Conservation (phyloP, 2,329 filamentous ascomycete species). For the Epichloe bromicola region DNA sequence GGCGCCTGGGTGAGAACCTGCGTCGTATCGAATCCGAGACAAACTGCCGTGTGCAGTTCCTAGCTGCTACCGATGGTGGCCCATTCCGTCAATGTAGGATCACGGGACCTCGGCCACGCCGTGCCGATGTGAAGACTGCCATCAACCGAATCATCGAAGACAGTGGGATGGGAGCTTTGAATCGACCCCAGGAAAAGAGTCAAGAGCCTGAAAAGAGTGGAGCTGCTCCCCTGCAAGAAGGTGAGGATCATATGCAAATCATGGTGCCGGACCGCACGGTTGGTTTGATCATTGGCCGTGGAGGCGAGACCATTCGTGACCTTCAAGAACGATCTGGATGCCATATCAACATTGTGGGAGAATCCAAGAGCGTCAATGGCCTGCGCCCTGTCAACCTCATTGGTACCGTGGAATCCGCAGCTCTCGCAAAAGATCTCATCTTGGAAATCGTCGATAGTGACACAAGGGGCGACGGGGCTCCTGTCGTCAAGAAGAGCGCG, state of each 20-base stretch:
- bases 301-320: conserved; percentile 85
- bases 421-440: conserved; percentile 72
- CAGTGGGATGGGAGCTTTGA: conserved; percentile 39
- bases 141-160: conserved; percentile 85
- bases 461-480: conserved; percentile 43
- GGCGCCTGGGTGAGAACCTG: conserved; percentile 78
- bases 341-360: conserved; percentile 88
- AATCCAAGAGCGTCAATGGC: conserved; percentile 85
- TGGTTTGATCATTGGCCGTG: conserved; percentile 84
- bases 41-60: conserved; percentile 75
- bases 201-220: conserved; percentile 26
- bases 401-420: conserved; percentile 60
- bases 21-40: conserved; percentile 74
- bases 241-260: conserved; percentile 79
- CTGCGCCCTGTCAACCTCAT: conserved; percentile 84
- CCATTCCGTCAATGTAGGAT: conserved; percentile 77
- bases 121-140: conserved; percentile 66
- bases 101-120: conserved; percentile 56
- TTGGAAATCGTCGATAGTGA: conserved; percentile 93
- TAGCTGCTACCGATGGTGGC: conserved; percentile 62
- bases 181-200: conserved; percentile 29
- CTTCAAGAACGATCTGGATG: conserved; percentile 86
- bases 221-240: conserved; percentile 50
- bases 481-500: conserved; percentile 17
- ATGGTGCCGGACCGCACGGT: conserved; percentile 93